These are phyloP conservation scores for Flaveria robusta DNA, from an alignment of 129 eudicot genomes.

Conservation along the genomic window DNA sequence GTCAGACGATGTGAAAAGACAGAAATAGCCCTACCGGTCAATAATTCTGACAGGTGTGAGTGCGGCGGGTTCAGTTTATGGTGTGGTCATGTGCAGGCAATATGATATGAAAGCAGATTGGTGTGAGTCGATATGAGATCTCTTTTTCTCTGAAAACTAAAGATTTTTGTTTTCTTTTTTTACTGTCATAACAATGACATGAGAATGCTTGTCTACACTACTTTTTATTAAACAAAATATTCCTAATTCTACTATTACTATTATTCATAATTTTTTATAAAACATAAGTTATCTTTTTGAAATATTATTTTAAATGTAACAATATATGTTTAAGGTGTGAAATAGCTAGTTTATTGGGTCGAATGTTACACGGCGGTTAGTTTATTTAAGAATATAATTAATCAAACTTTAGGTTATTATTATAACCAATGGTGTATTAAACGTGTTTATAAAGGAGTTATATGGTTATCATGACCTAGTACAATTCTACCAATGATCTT, in stretches of 20 bases:
- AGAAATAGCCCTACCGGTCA: constrained; percentile 13
- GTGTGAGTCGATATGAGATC: constrained; percentile 22
- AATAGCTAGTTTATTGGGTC: no score
- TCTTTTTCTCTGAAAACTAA: constrained; percentile 22
- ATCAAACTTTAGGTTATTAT: no score
- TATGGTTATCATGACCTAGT: no score
- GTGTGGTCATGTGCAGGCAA: constrained; percentile 2
- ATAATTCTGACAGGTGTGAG: constrained; percentile 23
- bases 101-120: constrained; percentile 33
- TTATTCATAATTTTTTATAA: background rate
- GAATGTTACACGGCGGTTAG: no score
- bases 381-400: no score
- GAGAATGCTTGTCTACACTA: background rate
- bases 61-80: constrained; percentile 38
- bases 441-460: no score
- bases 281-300: background rate
- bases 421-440: no score
- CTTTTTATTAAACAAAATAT: background rate
- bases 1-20: background rate
- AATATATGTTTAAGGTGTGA: no score
- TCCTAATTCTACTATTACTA: background rate
- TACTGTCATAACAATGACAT: constrained; percentile 23
- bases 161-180: constrained; percentile 28
- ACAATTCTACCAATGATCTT: no score
- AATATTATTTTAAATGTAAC: no score